Conservation (phyloP, 176 grass and related monocot species). For the Tuctoria greenei region DNA sequence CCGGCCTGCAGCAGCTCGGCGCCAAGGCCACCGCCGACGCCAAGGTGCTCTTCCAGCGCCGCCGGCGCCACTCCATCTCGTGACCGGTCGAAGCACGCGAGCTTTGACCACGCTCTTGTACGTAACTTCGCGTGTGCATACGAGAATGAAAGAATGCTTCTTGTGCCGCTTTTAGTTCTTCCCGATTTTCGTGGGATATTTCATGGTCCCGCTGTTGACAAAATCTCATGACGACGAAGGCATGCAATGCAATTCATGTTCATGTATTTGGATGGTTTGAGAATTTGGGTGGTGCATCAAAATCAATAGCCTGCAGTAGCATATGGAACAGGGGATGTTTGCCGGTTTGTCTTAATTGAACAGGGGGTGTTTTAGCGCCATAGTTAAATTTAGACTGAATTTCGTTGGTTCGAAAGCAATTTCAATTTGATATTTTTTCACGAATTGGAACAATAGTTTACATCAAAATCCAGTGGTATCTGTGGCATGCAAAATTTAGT, state of each 20-base stretch:
- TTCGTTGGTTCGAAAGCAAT: not conserved
- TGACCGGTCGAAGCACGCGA: not conserved
- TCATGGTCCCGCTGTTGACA: not conserved
- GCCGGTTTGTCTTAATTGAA: not conserved
- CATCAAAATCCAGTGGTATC: too few species aligned
- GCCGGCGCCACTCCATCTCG: conserved; percentile 58
- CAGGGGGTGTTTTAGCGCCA: not conserved
- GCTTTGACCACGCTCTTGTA: not conserved
- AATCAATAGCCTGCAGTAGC: not conserved
- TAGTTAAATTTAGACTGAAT: not conserved
- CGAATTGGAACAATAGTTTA: too few species aligned
- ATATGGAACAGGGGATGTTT: not conserved
- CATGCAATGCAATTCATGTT: conserved; percentile 2
- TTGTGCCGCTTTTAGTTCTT: not conserved
- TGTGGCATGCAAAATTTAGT: too few species aligned
- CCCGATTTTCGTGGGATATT: not conserved
- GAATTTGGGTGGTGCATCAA: too few species aligned
- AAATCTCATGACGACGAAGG: not conserved
- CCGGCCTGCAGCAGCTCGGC: conserved; percentile 41
- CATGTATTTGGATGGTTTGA: not conserved
- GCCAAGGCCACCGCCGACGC: conserved; percentile 62
- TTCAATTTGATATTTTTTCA: not conserved
- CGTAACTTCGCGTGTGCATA: conserved; percentile 27
- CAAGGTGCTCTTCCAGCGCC: conserved; percentile 68
- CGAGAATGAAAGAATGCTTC: not conserved